Percentiles rank a stretch among this genome's conserved stretches.
These are phyloP conservation scores for Arthromyces matolae DNA, from an alignment of 768 basidiomycete species.

Conservation along the genomic window DNA sequence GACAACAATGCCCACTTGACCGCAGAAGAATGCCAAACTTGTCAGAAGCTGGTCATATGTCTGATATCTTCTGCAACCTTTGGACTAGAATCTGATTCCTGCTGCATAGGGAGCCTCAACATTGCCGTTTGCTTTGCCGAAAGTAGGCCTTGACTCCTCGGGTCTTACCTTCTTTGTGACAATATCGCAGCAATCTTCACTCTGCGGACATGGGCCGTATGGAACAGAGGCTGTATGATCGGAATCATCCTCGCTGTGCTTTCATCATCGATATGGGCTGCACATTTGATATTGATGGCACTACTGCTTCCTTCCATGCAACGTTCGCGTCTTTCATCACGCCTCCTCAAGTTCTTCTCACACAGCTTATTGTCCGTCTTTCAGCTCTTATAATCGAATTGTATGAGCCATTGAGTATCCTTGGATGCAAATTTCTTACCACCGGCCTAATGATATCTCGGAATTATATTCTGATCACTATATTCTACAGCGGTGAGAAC, in stretches of 20 bases:
- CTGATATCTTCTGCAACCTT: not conserved
- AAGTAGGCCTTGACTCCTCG: not conserved
- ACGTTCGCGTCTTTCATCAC: not conserved
- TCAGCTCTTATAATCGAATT: slow-evolving; percentile 3
- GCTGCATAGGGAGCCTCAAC: slow-evolving; percentile 3
- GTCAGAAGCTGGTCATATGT: slow-evolving; percentile 1
- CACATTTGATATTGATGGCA: slow-evolving; percentile 4
- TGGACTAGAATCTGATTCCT: no score
- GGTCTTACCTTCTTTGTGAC: no score
- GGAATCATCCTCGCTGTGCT: slow-evolving; percentile 4
- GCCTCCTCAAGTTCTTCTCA: no score
- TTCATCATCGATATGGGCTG: not conserved
- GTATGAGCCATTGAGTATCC: not conserved
- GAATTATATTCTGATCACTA: slow-evolving; percentile 1
- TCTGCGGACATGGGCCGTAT: slow-evolving; percentile 8
- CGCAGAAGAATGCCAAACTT: not conserved
- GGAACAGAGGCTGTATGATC: slow-evolving; percentile 5
- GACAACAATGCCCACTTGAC: not conserved
- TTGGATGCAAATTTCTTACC: slow-evolving; percentile 5
- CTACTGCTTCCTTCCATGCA: not conserved
- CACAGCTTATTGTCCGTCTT: not conserved
- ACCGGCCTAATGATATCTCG: slow-evolving; percentile 1
- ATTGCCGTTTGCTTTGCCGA: slow-evolving; percentile 5
- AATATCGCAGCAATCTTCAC: slow-evolving; percentile 5
- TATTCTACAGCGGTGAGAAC: not conserved